These are phyloP conservation scores for Triglochin maritima DNA, from an alignment of 106 monocot species.

Conservation along the genomic window DNA sequence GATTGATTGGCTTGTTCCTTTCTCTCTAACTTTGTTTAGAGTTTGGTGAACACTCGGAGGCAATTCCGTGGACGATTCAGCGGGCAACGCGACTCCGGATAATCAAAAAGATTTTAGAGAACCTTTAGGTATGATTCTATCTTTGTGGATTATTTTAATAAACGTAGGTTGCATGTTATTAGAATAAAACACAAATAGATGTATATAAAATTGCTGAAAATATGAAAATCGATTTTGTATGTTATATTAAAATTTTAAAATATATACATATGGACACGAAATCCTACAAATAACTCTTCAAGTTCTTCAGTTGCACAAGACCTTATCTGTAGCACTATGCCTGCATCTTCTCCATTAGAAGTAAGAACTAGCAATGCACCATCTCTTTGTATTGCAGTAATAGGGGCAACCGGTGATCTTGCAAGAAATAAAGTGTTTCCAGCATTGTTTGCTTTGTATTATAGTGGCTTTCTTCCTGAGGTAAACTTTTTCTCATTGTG, in stretches of 20 bases:
- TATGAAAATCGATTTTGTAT: too few species aligned
- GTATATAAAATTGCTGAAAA: too few species aligned
- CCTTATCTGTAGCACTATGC: background rate
- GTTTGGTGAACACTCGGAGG: too few species aligned
- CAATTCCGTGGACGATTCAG: too few species aligned
- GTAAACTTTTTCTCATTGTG: constrained; percentile 12
- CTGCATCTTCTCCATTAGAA: background rate
- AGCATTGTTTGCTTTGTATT: constrained; percentile 85
- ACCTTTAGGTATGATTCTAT: too few species aligned
- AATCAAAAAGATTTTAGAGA: too few species aligned
- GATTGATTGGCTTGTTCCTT: too few species aligned
- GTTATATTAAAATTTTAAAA: background rate
- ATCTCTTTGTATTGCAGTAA: constrained; percentile 75
- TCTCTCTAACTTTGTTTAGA: too few species aligned
- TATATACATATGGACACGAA: background rate
- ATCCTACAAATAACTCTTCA: background rate
- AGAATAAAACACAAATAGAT: too few species aligned
- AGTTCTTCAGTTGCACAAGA: constrained; percentile 3
- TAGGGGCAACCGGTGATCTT: constrained; percentile 81
- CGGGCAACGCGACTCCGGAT: too few species aligned
- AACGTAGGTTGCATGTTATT: too few species aligned
- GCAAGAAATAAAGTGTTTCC: constrained; percentile 81
- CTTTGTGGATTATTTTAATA: background rate
- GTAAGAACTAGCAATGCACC: constrained; percentile 10
- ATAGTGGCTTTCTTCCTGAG: constrained; percentile 79